Percentiles rank a stretch among this genome's conserved stretches.
Evolutionary conservation across 257 asterid species (phyloP).

Genomic region (Ophiorrhiza pumila): DNA sequence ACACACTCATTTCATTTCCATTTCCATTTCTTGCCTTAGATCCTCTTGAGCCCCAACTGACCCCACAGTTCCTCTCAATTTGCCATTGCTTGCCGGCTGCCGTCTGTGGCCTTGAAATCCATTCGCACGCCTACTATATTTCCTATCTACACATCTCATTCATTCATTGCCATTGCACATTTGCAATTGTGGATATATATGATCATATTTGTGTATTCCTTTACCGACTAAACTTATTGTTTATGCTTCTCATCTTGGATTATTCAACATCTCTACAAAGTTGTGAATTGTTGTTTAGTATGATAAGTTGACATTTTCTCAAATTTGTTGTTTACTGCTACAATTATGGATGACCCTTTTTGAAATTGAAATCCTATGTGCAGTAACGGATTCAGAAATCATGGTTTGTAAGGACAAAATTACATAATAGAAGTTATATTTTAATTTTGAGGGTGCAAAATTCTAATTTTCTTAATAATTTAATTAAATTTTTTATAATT

Average conservation of each 20-base stretch:
- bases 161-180: not conserved
- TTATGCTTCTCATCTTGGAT: not conserved
- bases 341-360: too few species aligned
- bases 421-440: too few species aligned
- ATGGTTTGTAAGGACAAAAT: too few species aligned
- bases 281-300: not conserved
- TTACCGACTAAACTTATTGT: not conserved
- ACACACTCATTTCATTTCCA: slow-evolving; percentile 1
- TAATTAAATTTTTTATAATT: too few species aligned
- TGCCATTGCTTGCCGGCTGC: slow-evolving; percentile 15
- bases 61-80: slow-evolving; percentile 7
- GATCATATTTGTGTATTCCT: too few species aligned
- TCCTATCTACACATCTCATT: not conserved
- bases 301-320: not conserved
- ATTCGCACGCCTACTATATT: slow-evolving; percentile 30
- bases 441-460: too few species aligned
- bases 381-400: too few species aligned
- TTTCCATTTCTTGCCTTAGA: not conserved
- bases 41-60: not conserved
- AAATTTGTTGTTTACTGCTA: not conserved
- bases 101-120: slow-evolving; percentile 32
- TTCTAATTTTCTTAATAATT: too few species aligned
- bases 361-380: too few species aligned
- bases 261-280: not conserved
- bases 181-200: too few species aligned